Percentiles rank a stretch among this genome's conserved stretches.
These are phyloP conservation scores for Escallonia rubra DNA, from an alignment of 129 eudicot species.

Conservation along the genomic window DNA sequence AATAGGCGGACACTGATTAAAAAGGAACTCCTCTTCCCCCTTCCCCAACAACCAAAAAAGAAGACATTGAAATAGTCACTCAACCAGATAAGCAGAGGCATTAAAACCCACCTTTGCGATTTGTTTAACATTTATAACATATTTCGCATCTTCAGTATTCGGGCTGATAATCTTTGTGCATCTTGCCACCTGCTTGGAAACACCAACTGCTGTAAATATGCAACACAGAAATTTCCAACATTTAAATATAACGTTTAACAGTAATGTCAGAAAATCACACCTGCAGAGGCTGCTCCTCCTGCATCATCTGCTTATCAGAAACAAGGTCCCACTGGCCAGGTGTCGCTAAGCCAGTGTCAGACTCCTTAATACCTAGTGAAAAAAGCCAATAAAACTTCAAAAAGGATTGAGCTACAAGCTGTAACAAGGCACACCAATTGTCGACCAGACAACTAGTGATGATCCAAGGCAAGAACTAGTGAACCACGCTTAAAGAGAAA, in stretches of 20 bases:
- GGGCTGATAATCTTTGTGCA: constrained; percentile 94
- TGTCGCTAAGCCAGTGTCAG: constrained; percentile 98
- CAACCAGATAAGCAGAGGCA: neutral
- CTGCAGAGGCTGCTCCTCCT: constrained; percentile 98
- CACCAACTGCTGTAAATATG: neutral
- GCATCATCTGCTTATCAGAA: constrained; percentile 99
- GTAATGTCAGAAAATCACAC: constrained; percentile 22
- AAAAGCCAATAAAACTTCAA: neutral
- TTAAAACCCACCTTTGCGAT: constrained; percentile 69
- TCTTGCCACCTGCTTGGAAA: constrained; percentile 73
- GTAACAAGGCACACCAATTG: too few relatives aligned
- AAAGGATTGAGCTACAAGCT: too few relatives aligned
- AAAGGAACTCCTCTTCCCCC: neutral
- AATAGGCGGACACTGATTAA: neutral
- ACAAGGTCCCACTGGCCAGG: constrained; percentile 99
- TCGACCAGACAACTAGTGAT: too few relatives aligned
- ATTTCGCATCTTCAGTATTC: constrained; percentile 95
- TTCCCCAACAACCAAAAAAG: neutral
- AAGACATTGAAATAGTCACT: neutral
- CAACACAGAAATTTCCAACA: neutral
- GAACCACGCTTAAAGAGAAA: too few relatives aligned
- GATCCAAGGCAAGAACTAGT: too few relatives aligned
- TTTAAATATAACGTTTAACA: neutral
- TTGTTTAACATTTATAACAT: constrained; percentile 94
- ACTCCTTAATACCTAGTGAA: constrained; percentile 80